Conservation (phyloP, 495 filamentous ascomycete genomes). For the Neurospora hispaniola region DNA sequence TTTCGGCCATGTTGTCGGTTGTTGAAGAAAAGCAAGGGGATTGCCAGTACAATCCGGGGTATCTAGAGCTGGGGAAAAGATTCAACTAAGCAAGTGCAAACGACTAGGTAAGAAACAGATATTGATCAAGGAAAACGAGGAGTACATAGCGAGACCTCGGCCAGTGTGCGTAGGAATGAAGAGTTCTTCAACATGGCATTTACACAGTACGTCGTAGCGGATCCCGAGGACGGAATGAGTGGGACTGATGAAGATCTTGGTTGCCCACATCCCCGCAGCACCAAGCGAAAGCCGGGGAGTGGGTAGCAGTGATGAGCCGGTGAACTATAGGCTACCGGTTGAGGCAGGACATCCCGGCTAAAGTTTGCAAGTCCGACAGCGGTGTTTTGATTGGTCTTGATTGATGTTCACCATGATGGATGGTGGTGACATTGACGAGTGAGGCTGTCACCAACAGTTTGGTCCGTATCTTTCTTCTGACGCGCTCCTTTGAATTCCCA, state of each 20-base stretch:
- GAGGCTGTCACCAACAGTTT: background rate
- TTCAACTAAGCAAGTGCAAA: background rate
- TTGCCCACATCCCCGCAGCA: background rate
- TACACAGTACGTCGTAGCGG: background rate
- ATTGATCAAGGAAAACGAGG: background rate
- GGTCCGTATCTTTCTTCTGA: background rate
- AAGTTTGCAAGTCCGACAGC: background rate
- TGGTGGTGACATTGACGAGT: background rate
- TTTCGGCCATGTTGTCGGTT: conserved; percentile 8
- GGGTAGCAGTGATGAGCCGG: background rate
- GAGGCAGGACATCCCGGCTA: no score
- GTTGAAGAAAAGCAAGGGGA: background rate
- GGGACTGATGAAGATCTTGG: background rate
- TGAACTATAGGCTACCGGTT: no score
- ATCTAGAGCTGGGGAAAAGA: background rate
- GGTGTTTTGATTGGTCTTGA: background rate
- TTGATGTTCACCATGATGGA: background rate
- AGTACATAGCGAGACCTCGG: background rate
- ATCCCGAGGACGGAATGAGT: background rate
- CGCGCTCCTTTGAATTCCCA: background rate
- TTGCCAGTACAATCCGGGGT: background rate
- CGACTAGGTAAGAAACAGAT: background rate
- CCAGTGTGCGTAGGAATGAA: background rate
- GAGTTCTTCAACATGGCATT: no score
- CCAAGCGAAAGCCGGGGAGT: background rate